Evolutionary conservation across 768 basidiomycete species (phyloP).

Genomic region (Agaricus blazei): DNA sequence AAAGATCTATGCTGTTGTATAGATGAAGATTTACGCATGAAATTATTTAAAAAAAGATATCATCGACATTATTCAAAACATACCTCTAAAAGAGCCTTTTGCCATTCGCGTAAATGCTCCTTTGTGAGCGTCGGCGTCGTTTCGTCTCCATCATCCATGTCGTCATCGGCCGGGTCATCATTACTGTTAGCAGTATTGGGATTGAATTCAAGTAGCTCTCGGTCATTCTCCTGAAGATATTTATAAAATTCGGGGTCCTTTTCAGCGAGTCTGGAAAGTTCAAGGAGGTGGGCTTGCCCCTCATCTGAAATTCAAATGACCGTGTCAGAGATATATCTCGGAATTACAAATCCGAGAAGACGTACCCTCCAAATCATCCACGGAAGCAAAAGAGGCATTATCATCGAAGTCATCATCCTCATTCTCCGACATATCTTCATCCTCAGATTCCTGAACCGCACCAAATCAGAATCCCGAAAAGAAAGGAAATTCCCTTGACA

Average conservation of each 20-base stretch:
- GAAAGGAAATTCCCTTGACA: background rate
- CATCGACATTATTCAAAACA: slow-evolving; percentile 13
- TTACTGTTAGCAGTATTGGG: slow-evolving; percentile 32
- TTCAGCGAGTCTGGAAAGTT: slow-evolving; percentile 85
- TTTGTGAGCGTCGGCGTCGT: slow-evolving; percentile 60
- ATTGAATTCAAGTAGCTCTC: slow-evolving; percentile 82
- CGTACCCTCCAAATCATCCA: slow-evolving; percentile 68
- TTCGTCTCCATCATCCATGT: slow-evolving; percentile 42
- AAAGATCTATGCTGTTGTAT: slow-evolving; percentile 73
- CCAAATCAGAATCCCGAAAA: slow-evolving; percentile 3
- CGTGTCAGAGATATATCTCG: background rate
- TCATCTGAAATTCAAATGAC: slow-evolving; percentile 42
- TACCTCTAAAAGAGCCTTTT: slow-evolving; percentile 83
- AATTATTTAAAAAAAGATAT: background rate
- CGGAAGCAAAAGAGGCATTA: slow-evolving; percentile 66
- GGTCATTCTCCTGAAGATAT: slow-evolving; percentile 94
- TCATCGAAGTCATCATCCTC: slow-evolving; percentile 40
- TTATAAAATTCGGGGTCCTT: slow-evolving; percentile 99
- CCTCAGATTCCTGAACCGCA: slow-evolving; percentile 16
- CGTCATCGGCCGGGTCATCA: slow-evolving; percentile 41
- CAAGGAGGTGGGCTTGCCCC: slow-evolving; percentile 68
- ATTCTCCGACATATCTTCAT: slow-evolving; percentile 26
- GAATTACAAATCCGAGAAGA: background rate
- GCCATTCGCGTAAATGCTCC: slow-evolving; percentile 75
- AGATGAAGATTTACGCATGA: background rate